Evolutionary conservation across 345 rosid genomes (phyloP).

Genomic region (Eutrema heterophyllum): DNA sequence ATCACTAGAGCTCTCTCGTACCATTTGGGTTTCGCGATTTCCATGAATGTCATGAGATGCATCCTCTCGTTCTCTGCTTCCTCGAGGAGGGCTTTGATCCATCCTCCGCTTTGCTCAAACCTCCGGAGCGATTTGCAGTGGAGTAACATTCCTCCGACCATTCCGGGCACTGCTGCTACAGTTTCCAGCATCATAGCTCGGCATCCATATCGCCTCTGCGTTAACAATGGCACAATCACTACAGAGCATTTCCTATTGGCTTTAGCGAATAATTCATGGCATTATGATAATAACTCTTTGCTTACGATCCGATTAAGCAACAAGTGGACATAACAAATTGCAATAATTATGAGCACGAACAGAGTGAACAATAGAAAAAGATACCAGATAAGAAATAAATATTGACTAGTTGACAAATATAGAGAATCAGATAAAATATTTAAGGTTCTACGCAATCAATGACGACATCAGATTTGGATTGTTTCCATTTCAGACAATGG

Average conservation of each 20-base stretch:
- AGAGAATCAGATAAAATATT: not conserved
- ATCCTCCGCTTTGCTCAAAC: constrained; percentile 80
- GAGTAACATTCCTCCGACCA: constrained; percentile 75
- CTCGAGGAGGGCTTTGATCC: constrained; percentile 72
- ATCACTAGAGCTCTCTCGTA: constrained; percentile 72
- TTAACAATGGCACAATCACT: not conserved
- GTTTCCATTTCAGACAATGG: not conserved
- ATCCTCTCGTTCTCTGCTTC: constrained; percentile 90
- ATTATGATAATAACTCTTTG: not conserved
- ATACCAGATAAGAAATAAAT: not conserved
- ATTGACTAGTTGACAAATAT: not conserved
- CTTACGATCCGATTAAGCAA: not conserved
- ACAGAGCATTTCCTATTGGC: not conserved
- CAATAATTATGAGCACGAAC: not conserved
- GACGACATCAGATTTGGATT: not conserved
- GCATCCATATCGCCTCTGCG: constrained; percentile 65
- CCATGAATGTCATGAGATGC: constrained; percentile 94
- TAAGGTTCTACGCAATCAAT: constrained; percentile 1
- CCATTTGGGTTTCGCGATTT: constrained; percentile 66
- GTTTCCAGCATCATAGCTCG: constrained; percentile 91
- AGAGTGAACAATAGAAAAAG: not conserved
- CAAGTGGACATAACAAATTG: not conserved
- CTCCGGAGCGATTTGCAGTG: constrained; percentile 69
- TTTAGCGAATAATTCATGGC: not conserved
- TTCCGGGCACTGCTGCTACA: constrained; percentile 80